Evolutionary conservation across 495 filamentous ascomycete genomes (phyloP).

Genomic region (Tuber umbilicatum): DNA sequence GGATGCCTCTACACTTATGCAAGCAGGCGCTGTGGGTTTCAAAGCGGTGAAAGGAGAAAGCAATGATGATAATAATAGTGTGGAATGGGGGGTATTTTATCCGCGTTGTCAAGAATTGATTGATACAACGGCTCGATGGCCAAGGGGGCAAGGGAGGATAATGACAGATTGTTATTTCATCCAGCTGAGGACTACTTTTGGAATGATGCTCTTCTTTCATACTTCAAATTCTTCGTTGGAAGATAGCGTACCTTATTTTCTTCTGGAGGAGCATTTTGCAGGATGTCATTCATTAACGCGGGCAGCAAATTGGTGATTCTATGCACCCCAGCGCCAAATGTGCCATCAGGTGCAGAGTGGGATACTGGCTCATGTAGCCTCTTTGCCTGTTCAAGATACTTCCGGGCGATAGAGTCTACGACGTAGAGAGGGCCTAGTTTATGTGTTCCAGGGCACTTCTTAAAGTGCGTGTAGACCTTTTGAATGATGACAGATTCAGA

Average conservation of each 20-base stretch:
- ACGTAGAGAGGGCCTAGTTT: conserved; percentile 99
- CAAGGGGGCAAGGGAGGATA: conserved; percentile 6
- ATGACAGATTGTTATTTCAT: conserved; percentile 11
- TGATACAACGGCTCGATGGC: conserved; percentile 36
- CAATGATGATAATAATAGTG: background rate
- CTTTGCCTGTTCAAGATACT: conserved; percentile 94
- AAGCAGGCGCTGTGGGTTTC: conserved; percentile 46
- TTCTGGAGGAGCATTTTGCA: conserved; percentile 77
- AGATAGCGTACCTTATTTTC: conserved; percentile 94
- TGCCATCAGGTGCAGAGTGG: conserved; percentile 72
- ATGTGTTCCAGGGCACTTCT: conserved; percentile 87
- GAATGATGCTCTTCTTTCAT: conserved; percentile 12
- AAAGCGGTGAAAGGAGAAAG: conserved; percentile 41
- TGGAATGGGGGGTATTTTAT: conserved; percentile 32
- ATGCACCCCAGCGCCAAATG: conserved; percentile 89
- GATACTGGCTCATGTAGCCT: conserved; percentile 72
- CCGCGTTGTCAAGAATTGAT: conserved; percentile 35
- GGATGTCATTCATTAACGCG: conserved; percentile 89
- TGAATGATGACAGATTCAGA: conserved; percentile 92
- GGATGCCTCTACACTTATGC: conserved; percentile 44
- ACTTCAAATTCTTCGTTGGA: conserved; percentile 28
- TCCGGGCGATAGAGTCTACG: conserved; percentile 98
- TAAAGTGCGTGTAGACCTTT: conserved; percentile 95
- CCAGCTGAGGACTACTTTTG: conserved; percentile 24
- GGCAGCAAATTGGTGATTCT: conserved; percentile 93